These are phyloP conservation scores for Sporothrix schenckii DNA, from an alignment of 2,329 filamentous ascomycete genomes.

Conservation along the genomic window DNA sequence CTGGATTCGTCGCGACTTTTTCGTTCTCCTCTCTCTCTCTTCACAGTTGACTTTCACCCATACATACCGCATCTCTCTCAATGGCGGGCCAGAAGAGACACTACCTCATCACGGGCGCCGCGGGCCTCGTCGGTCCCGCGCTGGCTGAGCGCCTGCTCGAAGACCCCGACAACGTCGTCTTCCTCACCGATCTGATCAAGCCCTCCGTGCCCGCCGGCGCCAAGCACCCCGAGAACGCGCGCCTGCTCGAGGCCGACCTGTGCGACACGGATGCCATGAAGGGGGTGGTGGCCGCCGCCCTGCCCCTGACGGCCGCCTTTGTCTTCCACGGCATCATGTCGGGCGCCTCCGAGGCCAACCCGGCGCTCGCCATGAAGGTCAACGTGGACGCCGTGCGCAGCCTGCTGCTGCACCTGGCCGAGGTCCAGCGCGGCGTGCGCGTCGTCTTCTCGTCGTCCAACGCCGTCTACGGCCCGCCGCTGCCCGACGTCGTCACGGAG, in stretches of 20 bases:
- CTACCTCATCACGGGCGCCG: conserved; percentile 45
- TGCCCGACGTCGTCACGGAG: conserved; percentile 57
- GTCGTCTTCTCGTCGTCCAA: conserved; percentile 65
- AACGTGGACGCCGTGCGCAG: conserved; percentile 63
- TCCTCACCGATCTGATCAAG: conserved; percentile 58
- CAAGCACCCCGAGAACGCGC: conserved; percentile 54
- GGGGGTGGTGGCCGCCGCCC: conserved; percentile 50
- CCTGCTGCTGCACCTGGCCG: conserved; percentile 54
- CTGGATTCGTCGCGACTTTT: neutral
- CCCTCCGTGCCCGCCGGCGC: conserved; percentile 55
- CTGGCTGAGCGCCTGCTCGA: conserved; percentile 49
- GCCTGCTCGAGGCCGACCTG: conserved; percentile 55
- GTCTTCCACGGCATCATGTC: conserved; percentile 71
- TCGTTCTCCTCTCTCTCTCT: neutral
- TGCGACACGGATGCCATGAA: conserved; percentile 43
- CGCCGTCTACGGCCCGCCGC: conserved; percentile 63
- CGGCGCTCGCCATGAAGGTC: conserved; percentile 60
- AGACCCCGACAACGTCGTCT: conserved; percentile 45
- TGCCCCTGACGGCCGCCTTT: conserved; percentile 58
- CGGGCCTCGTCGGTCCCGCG: conserved; percentile 44
- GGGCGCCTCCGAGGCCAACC: conserved; percentile 63
- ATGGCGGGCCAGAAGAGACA: conserved; percentile 34
- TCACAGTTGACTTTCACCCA: too few relatives aligned
- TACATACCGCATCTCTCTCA: neutral
- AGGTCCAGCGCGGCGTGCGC: conserved; percentile 55